Evolutionary conservation across 805 yeast species (phyloP).

Genomic region (Wickerhamomyces canadensis): DNA sequence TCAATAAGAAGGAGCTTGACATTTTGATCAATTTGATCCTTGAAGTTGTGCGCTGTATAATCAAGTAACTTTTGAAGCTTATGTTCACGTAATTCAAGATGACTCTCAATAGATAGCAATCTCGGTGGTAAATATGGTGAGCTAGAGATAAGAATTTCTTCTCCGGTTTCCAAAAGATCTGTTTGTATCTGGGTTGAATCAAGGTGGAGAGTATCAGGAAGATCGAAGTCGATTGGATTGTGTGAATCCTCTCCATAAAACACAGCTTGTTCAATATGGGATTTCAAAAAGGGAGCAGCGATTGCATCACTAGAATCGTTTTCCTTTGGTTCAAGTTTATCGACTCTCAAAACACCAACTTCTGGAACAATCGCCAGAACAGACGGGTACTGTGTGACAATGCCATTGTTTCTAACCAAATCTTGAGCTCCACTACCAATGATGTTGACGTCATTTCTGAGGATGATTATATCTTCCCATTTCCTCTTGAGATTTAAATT

Average conservation of each 20-base stretch:
- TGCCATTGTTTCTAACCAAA: conserved; percentile 19
- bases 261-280: conserved; percentile 82
- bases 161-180: conserved; percentile 45
- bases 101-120: conserved; percentile 44
- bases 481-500: conserved; percentile 33
- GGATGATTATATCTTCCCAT: conserved; percentile 78
- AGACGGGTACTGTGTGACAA: conserved; percentile 34
- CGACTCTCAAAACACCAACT: conserved; percentile 60
- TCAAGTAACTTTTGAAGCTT: conserved; percentile 39
- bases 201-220: conserved; percentile 38
- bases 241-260: conserved; percentile 43
- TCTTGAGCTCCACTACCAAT: conserved; percentile 57
- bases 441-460: conserved; percentile 47
- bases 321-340: conserved; percentile 29
- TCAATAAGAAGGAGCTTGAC: conserved; percentile 35
- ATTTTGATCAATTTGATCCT: conserved; percentile 24
- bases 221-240: conserved; percentile 46
- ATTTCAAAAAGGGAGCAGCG: conserved; percentile 41
- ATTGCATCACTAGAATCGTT: conserved; percentile 18
- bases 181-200: conserved; percentile 39
- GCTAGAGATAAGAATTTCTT: conserved; percentile 51
- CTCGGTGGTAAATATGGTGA: conserved; percentile 53
- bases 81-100: conserved; percentile 43
- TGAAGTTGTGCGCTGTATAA: conserved; percentile 42
- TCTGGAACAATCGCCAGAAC: conserved; percentile 44